Base-by-base conservation (phyloP, 129 eudicot species). In the Helichrysum umbraculigerum region DNA sequence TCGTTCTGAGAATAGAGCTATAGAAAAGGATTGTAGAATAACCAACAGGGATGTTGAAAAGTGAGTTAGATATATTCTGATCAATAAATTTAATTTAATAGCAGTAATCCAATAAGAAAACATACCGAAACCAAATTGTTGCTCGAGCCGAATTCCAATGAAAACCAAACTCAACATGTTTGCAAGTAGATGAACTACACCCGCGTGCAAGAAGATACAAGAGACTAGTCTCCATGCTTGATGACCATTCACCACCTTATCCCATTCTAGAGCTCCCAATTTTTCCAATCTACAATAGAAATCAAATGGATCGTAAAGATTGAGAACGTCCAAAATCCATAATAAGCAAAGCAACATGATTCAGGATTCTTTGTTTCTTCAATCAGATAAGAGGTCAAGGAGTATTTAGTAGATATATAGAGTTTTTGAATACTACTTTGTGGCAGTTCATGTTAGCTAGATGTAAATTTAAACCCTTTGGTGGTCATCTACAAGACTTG, bases 131-230 rank as follows among this genome's bases (percentile, higher is more conserved):
- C 97, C 97, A 83, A 89, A 95, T 66, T 95, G 97, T 74, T 95
- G 99, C 74, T 95, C 99, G 22, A 95, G 96, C 56, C 97, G 97
- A 75, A 95, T 95, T 69, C 99, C 97, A 42, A 95, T 87, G 78
- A 95, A 87, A 41, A 86, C 94, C 78, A 95, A 81, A 76, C 99
- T 95, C 79, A 91, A 66, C 99, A 95, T 95, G 83, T 95, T 95
- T 41, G 90, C 97, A 74, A 95, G 90, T 33, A 95, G 79, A 82
- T 95, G 99, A 72, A 95, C 85, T 19, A 89, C 89, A 81, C 99
- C 99, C 3, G 97, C 97, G 64, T 91, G 99, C 76, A 95, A 83
- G 88, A 96, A 95, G 39, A 95, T 83, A 62, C 96, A 91, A 75
- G 94, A 73, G 42, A 95, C 39, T 74, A 95, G 89, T 89, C 99